Percentiles rank a stretch among this genome's conserved stretches.
Conservation (phyloP, 108 stramenopile species). For the Hondaea fermentalgiana region DNA sequence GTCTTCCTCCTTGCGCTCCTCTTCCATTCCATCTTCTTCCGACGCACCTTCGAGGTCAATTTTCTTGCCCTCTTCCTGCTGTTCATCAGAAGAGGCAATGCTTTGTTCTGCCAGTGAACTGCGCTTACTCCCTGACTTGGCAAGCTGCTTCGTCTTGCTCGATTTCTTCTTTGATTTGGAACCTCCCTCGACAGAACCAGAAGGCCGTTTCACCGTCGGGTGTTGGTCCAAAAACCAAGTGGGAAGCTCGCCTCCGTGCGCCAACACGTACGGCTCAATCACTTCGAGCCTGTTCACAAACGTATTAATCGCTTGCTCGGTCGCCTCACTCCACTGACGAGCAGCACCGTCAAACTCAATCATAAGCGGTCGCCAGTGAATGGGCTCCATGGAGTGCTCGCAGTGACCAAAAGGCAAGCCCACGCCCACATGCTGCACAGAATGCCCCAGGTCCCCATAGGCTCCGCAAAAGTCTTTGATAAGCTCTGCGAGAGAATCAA, state of each 20-base stretch:
- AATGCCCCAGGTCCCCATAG: constrained; percentile 38
- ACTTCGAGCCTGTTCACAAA: not conserved
- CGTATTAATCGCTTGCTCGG: not conserved
- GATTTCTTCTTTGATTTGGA: not conserved
- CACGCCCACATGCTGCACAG: constrained; percentile 41
- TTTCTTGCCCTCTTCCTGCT: no score
- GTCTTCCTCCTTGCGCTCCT: not conserved
- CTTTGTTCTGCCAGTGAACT: no score
- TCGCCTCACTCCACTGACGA: not conserved
- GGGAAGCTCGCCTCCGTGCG: not conserved
- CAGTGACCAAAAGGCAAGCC: constrained; percentile 49
- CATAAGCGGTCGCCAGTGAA: constrained; percentile 45
- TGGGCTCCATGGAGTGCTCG: constrained; percentile 30
- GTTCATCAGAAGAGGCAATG: no score
- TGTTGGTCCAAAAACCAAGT: not conserved
- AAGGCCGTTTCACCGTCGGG: not conserved
- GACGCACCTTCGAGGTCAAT: no score
- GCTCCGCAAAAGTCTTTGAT: constrained; percentile 32
- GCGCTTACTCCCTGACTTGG: no score
- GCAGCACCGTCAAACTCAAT: not conserved
- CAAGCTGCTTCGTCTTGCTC: not conserved
- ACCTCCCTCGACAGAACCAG: not conserved
- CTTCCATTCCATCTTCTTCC: not conserved
- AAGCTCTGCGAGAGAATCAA: constrained; percentile 23
- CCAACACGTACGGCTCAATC: not conserved